phyloP scores from a whole-genome alignment of 2,329 filamentous ascomycete genomes.

The Arthrobotrys entomopaga region DNA sequence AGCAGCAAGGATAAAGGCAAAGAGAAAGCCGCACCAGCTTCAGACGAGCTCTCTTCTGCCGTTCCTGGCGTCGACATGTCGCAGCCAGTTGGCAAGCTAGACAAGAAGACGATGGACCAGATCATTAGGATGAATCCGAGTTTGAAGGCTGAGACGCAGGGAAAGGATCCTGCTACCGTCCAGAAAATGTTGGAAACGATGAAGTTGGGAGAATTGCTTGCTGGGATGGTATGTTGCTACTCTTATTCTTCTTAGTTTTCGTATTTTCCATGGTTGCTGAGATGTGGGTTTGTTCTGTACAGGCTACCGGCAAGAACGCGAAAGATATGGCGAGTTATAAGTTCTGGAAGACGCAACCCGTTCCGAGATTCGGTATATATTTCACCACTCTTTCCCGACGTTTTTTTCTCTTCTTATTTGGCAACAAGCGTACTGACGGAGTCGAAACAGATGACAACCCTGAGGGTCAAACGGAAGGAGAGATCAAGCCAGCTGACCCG shows the following conservation, averaged over 20 bases:
- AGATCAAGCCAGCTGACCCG: slow-evolving; percentile 80
- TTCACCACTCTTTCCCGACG: not conserved
- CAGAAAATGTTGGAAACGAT: slow-evolving; percentile 66
- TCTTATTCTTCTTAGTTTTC: too few species aligned
- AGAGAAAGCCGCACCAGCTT: slow-evolving; percentile 61
- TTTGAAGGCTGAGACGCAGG: slow-evolving; percentile 77
- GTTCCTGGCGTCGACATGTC: slow-evolving; percentile 53
- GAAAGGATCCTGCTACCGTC: slow-evolving; percentile 71
- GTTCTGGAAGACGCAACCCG: slow-evolving; percentile 98
- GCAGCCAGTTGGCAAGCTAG: slow-evolving; percentile 55
- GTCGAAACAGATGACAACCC: slow-evolving; percentile 65
- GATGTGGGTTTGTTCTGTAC: slow-evolving; percentile 57
- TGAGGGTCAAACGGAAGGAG: slow-evolving; percentile 73
- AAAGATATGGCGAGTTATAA: slow-evolving; percentile 98
- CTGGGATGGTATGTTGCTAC: slow-evolving; percentile 63
- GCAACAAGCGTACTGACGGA: slow-evolving; percentile 15
- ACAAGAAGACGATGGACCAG: slow-evolving; percentile 58
- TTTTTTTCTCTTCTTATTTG: not conserved
- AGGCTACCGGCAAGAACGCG: slow-evolving; percentile 81
- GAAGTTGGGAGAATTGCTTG: slow-evolving; percentile 65
- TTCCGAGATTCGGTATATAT: slow-evolving; percentile 76
- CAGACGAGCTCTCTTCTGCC: slow-evolving; percentile 58
- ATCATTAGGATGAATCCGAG: slow-evolving; percentile 69
- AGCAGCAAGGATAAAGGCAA: slow-evolving; percentile 66
- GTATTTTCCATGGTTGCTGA: too few species aligned